Percentiles rank a stretch among this genome's conserved stretches.
Conservation (phyloP, 768 basidiomycete genomes). For the Collybia sp. region DNA sequence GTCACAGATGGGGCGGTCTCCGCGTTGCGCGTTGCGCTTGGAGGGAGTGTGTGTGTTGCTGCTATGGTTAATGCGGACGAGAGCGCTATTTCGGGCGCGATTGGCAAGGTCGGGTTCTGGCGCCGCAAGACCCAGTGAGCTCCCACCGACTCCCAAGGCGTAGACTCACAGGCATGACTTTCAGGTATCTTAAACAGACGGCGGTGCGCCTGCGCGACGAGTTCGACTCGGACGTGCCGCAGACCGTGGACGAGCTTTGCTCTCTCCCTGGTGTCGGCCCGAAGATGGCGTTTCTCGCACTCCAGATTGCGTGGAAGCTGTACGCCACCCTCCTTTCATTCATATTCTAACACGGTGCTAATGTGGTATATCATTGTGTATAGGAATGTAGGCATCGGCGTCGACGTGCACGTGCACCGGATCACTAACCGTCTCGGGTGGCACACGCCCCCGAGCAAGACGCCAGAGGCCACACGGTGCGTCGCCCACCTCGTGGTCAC, state of each 20-base stretch:
- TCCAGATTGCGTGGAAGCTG: constrained; percentile 86
- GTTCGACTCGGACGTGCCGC: constrained; percentile 82
- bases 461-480: constrained; percentile 84
- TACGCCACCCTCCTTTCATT: constrained; percentile 25
- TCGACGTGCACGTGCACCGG: constrained; percentile 93
- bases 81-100: constrained; percentile 62
- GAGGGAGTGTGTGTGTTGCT: constrained; percentile 77
- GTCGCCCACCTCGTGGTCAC: constrained; percentile 2
- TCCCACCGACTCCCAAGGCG: background rate
- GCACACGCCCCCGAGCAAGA: constrained; percentile 83
- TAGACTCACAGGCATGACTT: background rate
- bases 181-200: constrained; percentile 71
- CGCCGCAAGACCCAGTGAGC: constrained; percentile 75
- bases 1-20: constrained; percentile 77
- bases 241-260: constrained; percentile 84
- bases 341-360: background rate
- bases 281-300: constrained; percentile 89
- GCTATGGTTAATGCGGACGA: constrained; percentile 62
- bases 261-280: constrained; percentile 90
- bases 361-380: background rate
- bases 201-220: constrained; percentile 65
- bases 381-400: constrained; percentile 88
- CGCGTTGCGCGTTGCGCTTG: constrained; percentile 68
- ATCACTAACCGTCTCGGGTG: constrained; percentile 93
- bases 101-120: constrained; percentile 93